Conservation (phyloP, 768 basidiomycete genomes). For the Symmetrospora coprosmae region DNA sequence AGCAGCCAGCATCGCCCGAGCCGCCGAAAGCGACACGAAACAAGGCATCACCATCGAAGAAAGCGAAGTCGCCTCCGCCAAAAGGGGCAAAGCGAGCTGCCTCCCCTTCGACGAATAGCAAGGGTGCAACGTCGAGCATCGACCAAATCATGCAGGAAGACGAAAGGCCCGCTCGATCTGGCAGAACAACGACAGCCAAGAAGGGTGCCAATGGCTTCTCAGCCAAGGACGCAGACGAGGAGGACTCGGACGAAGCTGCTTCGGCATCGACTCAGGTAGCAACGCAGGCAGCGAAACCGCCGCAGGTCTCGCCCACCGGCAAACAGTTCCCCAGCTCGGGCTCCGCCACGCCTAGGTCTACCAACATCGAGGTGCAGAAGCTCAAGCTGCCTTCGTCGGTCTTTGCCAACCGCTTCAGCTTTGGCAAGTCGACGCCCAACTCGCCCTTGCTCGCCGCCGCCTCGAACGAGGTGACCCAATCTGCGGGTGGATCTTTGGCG, state of each 20-base stretch:
- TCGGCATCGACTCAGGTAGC: neutral
- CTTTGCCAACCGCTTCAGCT: constrained; percentile 18
- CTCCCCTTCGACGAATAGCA: neutral
- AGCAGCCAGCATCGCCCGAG: too few relatives aligned
- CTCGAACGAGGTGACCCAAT: too few relatives aligned
- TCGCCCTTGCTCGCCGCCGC: neutral
- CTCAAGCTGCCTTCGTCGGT: constrained; percentile 12
- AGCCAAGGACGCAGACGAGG: neutral
- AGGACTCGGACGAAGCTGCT: neutral
- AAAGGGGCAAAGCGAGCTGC: neutral
- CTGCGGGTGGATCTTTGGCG: too few relatives aligned
- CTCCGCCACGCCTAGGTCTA: neutral
- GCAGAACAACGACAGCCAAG: neutral
- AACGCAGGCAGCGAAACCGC: neutral
- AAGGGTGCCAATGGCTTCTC: neutral
- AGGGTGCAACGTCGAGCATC: neutral
- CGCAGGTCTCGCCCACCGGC: neutral
- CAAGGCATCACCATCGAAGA: too few relatives aligned
- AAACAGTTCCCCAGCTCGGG: too few relatives aligned
- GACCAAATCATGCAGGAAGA: neutral
- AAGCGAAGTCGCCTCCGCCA: too few relatives aligned
- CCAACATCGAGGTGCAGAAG: neutral
- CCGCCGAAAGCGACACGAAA: too few relatives aligned
- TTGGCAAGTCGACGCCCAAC: neutral
- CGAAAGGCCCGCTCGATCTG: neutral